Percentiles rank a stretch among this genome's conserved stretches.
Evolutionary conservation across 2,329 filamentous ascomycete species (phyloP).

Genomic region (Aureobasidium sp.): DNA sequence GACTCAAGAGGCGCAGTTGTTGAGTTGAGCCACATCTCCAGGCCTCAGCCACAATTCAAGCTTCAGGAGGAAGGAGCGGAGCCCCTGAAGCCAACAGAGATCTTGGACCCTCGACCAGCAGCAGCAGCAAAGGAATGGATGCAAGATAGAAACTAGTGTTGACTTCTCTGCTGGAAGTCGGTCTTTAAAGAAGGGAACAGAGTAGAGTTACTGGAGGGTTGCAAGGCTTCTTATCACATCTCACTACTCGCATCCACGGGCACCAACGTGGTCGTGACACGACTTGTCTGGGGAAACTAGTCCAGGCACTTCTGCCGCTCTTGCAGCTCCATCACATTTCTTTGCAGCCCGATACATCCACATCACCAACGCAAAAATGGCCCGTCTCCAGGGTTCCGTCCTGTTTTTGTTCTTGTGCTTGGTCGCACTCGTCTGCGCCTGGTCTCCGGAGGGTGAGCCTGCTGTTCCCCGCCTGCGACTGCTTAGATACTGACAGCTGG

Average conservation of each 20-base stretch:
- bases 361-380: slow-evolving; percentile 49
- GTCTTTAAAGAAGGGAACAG: background rate
- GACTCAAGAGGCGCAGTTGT: background rate
- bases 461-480: background rate
- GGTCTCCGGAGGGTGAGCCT: slow-evolving; percentile 72
- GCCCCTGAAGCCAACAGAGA: background rate
- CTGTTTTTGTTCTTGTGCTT: slow-evolving; percentile 61
- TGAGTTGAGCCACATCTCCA: background rate
- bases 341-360: slow-evolving; percentile 8
- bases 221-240: background rate
- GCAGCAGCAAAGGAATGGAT: background rate
- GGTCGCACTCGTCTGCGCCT: slow-evolving; percentile 60
- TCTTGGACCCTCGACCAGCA: background rate
- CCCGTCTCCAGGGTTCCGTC: slow-evolving; percentile 52
- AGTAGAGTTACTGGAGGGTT: background rate
- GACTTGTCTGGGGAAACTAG: slow-evolving; percentile 7
- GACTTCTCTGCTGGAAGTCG: background rate
- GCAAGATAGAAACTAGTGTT: background rate
- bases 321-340: slow-evolving; percentile 16
- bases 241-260: too few species aligned
- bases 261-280: background rate
- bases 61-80: background rate
- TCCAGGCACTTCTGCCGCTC: slow-evolving; percentile 11
- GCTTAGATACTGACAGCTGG: slow-evolving; percentile 11
- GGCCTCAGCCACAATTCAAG: background rate